Evolutionary conservation across 106 monocot genomes (phyloP).

Genomic region (Allium sativum): DNA sequence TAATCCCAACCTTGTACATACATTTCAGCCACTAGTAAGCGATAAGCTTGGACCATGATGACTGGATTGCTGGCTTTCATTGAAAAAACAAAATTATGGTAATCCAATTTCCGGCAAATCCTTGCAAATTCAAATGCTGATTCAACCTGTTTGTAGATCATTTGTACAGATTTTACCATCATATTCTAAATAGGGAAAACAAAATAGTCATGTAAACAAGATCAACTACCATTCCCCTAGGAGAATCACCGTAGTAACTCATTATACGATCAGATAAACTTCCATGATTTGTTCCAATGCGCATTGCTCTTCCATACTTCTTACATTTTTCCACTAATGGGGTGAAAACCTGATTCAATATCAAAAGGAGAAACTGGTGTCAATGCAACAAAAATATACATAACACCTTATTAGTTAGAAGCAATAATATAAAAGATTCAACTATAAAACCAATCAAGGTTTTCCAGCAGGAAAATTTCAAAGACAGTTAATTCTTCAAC

Average conservation of each 20-base stretch:
- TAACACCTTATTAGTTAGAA: background rate
- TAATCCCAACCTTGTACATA: constrained; percentile 99
- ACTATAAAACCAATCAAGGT: background rate
- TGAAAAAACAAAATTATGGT: constrained; percentile 98
- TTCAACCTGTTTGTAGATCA: constrained; percentile 65
- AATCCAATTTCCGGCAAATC: constrained; percentile 90
- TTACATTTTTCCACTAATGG: constrained; percentile 99
- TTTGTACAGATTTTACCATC: too few relatives aligned
- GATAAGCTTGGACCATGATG: constrained; percentile 96
- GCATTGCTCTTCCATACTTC: constrained; percentile 95
- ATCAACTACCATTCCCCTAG: constrained; percentile 85
- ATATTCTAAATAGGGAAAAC: too few relatives aligned
- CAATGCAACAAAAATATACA: background rate
- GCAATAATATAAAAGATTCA: background rate
- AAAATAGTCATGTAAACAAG: background rate
- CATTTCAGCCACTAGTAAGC: constrained; percentile 98
- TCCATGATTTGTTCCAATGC: constrained; percentile 99
- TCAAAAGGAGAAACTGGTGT: background rate
- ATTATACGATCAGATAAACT: constrained; percentile 99
- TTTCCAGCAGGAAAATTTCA: background rate
- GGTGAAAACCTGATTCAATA: constrained; percentile 62
- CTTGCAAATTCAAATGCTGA: constrained; percentile 99
- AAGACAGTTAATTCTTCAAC: constrained; percentile 18
- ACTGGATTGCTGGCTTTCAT: constrained; percentile 99
- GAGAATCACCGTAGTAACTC: constrained; percentile 99